Percentiles rank a stretch among this genome's conserved stretches.
Evolutionary conservation across 768 basidiomycete species (phyloP).

Genomic region (Suillus hirtellus): DNA sequence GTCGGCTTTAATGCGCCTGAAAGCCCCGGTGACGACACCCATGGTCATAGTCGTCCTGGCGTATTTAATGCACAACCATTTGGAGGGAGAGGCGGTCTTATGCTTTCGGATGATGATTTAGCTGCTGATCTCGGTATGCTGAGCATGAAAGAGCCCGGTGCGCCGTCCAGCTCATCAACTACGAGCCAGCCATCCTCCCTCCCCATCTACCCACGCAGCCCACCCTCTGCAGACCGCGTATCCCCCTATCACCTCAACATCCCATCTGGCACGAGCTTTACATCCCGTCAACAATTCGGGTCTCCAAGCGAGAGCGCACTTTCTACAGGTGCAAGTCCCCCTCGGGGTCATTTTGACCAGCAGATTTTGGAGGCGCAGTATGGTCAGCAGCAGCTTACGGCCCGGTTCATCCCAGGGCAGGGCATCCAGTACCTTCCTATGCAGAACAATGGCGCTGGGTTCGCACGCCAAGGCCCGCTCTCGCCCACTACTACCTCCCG

Average conservation of each 20-base stretch:
- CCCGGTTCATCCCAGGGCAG: slow-evolving; percentile 65
- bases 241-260: slow-evolving; percentile 64
- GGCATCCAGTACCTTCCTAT: slow-evolving; percentile 59
- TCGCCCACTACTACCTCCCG: slow-evolving; percentile 45
- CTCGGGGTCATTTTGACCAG: slow-evolving; percentile 47
- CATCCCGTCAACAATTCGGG: slow-evolving; percentile 49
- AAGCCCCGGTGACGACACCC: slow-evolving; percentile 39
- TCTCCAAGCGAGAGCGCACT: slow-evolving; percentile 66
- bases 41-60: slow-evolving; percentile 22
- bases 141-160: slow-evolving; percentile 46
- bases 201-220: slow-evolving; percentile 73
- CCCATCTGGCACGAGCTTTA: slow-evolving; percentile 43
- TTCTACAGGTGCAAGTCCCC: slow-evolving; percentile 52
- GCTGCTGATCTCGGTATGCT: slow-evolving; percentile 68
- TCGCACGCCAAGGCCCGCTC: slow-evolving; percentile 49
- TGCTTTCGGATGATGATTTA: slow-evolving; percentile 80
- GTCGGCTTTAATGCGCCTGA: slow-evolving; percentile 70
- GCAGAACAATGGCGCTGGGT: slow-evolving; percentile 32
- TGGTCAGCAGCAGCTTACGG: slow-evolving; percentile 42
- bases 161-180: slow-evolving; percentile 19
- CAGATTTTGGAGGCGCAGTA: slow-evolving; percentile 40
- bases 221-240: slow-evolving; percentile 51
- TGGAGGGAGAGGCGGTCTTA: slow-evolving; percentile 55
- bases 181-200: slow-evolving; percentile 74
- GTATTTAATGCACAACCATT: slow-evolving; percentile 36